Evolutionary conservation across 129 eudicot species (phyloP), one percentile per base, ranked within the genome.

Genomic region (Smallanthus sonchifolius): DNA sequence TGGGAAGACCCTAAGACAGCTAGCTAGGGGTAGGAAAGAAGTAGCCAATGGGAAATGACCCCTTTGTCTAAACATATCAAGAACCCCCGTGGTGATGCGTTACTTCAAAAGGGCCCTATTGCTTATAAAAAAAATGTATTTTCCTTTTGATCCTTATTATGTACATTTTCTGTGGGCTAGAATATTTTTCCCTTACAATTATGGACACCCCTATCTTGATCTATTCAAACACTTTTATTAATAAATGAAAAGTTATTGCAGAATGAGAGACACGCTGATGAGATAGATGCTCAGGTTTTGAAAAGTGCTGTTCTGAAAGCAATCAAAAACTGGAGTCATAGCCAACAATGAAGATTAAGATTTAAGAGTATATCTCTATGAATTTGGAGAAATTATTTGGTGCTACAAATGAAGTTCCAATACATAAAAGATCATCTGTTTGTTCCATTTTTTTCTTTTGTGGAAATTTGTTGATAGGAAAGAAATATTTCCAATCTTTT

Each of bases 291-390:
- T 4, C 84, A 85, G 44, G 85, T 75, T 28, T 89, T 90, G 37
- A 82, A 83, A 77, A 80, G 68, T 80, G 87, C 89, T 17, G 85
- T 90, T 16, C 10, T 79, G 65, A 80, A 87, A 66, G 94, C 94
- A 3, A 90, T 90, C 63, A 82, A 77, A 82, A 77, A 80, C 30
- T 84, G 87, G 87, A 77, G 77, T 20, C 76, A 79, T 32, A 75
- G 17, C 42, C 42, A 60, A 47, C n/a, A 39, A 79, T 1, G 51
- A 81, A 72, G 75, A 79, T 24, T 70, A 47, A 44, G 19, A 60
- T 4, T 60, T 14, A 5, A 30, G 64, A 37, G 61, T 19, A 4
- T n/a, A 60, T 60, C 17, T 30, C 16, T 30, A 14, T 32, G 39
- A 60, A 56, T 0, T 56, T 56, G 8, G n/a, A 56, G 64, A 56